These are phyloP conservation scores for Moesziomyces sp. DNA, from an alignment of 1,284 basidiomycete genomes.

Conservation along the genomic window DNA sequence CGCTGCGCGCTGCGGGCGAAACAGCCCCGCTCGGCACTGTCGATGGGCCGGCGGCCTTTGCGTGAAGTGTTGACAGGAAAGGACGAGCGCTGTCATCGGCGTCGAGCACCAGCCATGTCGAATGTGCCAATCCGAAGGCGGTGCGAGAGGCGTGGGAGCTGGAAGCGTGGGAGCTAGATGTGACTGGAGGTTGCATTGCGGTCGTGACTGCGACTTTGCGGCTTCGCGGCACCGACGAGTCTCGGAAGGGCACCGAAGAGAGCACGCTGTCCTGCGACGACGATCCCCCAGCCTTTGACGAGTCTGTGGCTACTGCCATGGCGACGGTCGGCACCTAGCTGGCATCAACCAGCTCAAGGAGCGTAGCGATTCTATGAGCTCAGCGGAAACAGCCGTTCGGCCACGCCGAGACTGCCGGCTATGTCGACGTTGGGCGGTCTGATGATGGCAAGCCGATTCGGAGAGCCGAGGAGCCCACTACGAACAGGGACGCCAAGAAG, in stretches of 20 bases:
- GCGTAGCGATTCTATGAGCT: no score
- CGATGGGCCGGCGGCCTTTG: neutral
- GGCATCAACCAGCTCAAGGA: no score
- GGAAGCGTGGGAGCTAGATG: neutral
- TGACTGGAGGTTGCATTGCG: neutral
- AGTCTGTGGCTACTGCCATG: no score
- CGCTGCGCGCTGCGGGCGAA: slow-evolving; percentile 18
- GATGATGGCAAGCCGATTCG: no score
- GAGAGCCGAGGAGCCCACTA: no score
- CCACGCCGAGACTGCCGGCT: no score
- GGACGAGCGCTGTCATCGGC: slow-evolving; percentile 22
- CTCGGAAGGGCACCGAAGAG: slow-evolving; percentile 30
- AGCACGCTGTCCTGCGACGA: slow-evolving; percentile 24
- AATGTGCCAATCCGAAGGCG: neutral
- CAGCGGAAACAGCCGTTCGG: no score
- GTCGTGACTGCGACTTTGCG: slow-evolving; percentile 13
- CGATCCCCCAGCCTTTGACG: neutral
- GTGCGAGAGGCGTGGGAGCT: neutral
- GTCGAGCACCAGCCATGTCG: slow-evolving; percentile 42
- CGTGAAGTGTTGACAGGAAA: slow-evolving; percentile 22
- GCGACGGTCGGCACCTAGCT: no score
- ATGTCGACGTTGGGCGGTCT: no score
- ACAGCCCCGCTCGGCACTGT: slow-evolving; percentile 9
- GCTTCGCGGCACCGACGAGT: slow-evolving; percentile 21
- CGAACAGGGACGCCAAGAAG: no score